Percentiles rank a stretch among this genome's conserved stretches.
Evolutionary conservation across 2,329 filamentous ascomycete genomes (phyloP).

Genomic region (Fusarium goolgardi): DNA sequence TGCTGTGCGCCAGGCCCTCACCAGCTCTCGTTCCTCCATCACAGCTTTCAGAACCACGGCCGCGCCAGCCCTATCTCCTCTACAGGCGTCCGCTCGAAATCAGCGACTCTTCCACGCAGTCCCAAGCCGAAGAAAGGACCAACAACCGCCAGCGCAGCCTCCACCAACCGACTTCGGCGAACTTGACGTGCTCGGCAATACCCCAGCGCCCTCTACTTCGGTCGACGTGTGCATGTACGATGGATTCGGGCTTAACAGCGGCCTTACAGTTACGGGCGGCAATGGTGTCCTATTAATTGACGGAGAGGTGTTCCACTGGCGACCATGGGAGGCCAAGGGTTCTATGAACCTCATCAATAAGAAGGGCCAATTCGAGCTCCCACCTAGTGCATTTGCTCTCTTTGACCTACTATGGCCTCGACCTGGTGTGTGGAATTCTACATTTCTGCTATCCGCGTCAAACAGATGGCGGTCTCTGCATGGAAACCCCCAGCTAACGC

Average conservation of each 20-base stretch:
- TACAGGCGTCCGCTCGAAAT: conserved; percentile 4
- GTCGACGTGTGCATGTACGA: conserved; percentile 85
- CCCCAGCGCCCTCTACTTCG: conserved; percentile 80
- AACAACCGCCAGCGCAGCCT: conserved; percentile 48
- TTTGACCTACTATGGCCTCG: conserved; percentile 86
- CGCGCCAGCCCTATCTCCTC: not conserved
- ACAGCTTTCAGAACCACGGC: conserved; percentile 24
- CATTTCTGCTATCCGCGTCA: not conserved
- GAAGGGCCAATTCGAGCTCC: conserved; percentile 85
- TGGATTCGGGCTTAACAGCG: conserved; percentile 89
- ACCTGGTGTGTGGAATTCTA: conserved; percentile 72
- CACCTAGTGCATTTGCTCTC: conserved; percentile 76
- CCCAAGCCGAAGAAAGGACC: conserved; percentile 32
- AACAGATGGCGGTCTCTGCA: not conserved
- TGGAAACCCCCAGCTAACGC: conserved; percentile 17
- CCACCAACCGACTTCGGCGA: conserved; percentile 72
- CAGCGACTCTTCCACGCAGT: conserved; percentile 41
- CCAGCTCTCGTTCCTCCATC: conserved; percentile 34
- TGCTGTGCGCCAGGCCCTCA: conserved; percentile 35
- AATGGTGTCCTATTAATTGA: conserved; percentile 82
- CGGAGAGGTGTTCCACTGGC: conserved; percentile 90
- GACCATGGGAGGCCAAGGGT: conserved; percentile 74
- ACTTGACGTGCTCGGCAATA: conserved; percentile 82
- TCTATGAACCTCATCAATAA: conserved; percentile 71
- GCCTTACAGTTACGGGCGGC: conserved; percentile 74